These are phyloP conservation scores for Pelomyxa schiedti DNA, from an alignment of 78 protist species.

Conservation along the genomic window DNA sequence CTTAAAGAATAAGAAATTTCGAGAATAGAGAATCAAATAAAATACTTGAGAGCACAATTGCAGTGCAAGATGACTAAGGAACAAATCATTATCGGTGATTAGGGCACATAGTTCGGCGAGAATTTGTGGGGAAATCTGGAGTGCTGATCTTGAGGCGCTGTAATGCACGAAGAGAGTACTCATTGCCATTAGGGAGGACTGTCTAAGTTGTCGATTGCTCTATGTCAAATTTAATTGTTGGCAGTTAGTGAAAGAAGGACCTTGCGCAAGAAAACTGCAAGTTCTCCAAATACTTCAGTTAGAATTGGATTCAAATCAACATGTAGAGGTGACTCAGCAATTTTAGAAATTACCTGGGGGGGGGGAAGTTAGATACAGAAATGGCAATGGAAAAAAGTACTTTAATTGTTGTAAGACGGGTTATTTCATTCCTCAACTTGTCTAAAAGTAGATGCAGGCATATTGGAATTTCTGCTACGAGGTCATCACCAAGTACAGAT, in stretches of 20 bases:
- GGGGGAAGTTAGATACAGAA: too few species aligned
- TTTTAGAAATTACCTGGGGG: too few species aligned
- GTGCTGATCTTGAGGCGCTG: not conserved
- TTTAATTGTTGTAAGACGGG: conserved; percentile 39
- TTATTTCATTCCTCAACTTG: conserved; percentile 75
- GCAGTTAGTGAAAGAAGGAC: too few species aligned
- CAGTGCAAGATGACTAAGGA: conserved; percentile 52
- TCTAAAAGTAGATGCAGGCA: conserved; percentile 49
- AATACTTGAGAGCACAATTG: conserved; percentile 12
- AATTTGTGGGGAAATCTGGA: not conserved
- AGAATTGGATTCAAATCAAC: not conserved
- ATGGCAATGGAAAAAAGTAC: not conserved
- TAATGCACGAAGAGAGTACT: not conserved
- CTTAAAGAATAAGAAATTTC: not conserved
- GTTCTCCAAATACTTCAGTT: not conserved
- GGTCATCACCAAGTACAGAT: conserved; percentile 47
- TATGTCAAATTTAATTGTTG: too few species aligned
- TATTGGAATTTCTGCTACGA: not conserved
- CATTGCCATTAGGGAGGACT: conserved; percentile 12
- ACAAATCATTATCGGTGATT: conserved; percentile 36
- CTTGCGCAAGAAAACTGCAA: conserved; percentile 35
- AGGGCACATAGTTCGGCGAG: not conserved
- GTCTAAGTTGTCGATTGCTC: conserved; percentile 8
- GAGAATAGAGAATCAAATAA: not conserved
- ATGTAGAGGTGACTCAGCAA: not conserved